phyloP scores from a whole-genome alignment of 192 early-diverging fungal species.

The Coemansia sp. region DNA sequence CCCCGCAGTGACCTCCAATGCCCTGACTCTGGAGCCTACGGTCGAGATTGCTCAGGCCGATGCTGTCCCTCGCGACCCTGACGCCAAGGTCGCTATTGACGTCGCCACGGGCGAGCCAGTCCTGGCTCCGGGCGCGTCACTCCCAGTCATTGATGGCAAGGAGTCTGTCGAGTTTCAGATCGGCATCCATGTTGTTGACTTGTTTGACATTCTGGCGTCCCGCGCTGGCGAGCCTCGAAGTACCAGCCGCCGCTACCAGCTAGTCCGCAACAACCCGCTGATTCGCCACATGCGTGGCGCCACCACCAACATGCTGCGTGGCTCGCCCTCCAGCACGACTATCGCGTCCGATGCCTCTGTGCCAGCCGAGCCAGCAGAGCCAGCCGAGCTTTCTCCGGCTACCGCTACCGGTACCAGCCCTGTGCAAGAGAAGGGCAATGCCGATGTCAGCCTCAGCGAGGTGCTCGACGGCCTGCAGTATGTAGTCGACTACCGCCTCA shows the following conservation, averaged over 20 bases:
- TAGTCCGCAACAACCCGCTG: conserved; percentile 44
- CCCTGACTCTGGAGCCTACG: background rate
- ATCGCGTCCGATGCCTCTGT: conserved; percentile 16
- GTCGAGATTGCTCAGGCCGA: background rate
- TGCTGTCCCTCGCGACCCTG: background rate
- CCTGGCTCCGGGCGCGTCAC: conserved; percentile 9
- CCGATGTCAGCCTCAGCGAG: conserved; percentile 55
- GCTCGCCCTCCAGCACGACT: conserved; percentile 40
- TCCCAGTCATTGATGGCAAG: conserved; percentile 57
- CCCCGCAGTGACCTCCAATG: background rate
- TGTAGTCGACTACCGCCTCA: conserved; percentile 91
- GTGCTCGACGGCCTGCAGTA: conserved; percentile 88
- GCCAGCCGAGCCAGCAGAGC: background rate
- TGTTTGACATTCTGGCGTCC: conserved; percentile 66
- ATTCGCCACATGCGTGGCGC: conserved; percentile 44
- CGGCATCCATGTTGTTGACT: conserved; percentile 70
- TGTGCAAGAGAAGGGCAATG: conserved; percentile 6
- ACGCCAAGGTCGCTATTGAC: background rate
- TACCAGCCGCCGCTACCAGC: conserved; percentile 32
- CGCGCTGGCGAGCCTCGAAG: conserved; percentile 17
- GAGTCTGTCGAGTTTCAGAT: conserved; percentile 66
- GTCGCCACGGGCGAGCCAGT: conserved; percentile 11
- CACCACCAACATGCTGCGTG: conserved; percentile 38
- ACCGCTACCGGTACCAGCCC: background rate
- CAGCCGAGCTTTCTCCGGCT: background rate